Percentiles rank a stretch among this genome's conserved stretches.
phyloP scores from a whole-genome alignment of 768 basidiomycete genomes.

The Boletus vinaceobasis region DNA sequence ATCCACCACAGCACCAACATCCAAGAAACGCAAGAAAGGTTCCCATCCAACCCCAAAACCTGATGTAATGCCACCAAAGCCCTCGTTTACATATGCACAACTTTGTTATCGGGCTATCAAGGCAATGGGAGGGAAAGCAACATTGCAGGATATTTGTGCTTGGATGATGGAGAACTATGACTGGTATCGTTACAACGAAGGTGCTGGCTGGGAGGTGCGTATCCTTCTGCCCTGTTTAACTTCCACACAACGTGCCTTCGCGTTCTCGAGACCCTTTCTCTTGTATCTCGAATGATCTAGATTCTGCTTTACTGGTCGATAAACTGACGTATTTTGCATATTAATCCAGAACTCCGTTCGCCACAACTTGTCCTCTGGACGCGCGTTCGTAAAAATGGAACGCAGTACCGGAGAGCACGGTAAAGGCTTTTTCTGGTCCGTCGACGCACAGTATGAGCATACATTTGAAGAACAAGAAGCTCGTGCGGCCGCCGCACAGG shows the following conservation, averaged over 20 bases:
- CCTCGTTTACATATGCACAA: slow-evolving; percentile 86
- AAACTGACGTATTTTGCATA: slow-evolving; percentile 11
- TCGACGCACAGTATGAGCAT: slow-evolving; percentile 72
- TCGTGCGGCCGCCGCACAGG: slow-evolving; percentile 40
- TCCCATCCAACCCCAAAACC: slow-evolving; percentile 47
- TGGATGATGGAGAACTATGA: slow-evolving; percentile 90
- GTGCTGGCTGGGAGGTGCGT: slow-evolving; percentile 86
- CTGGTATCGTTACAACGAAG: slow-evolving; percentile 85
- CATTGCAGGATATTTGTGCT: slow-evolving; percentile 84
- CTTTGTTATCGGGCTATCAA: slow-evolving; percentile 89
- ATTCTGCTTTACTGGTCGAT: neutral
- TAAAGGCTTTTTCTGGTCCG: slow-evolving; percentile 92
- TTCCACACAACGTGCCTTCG: neutral
- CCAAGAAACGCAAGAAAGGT: slow-evolving; percentile 73
- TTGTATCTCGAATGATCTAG: neutral
- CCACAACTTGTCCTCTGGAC: slow-evolving; percentile 90
- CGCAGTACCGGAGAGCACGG: slow-evolving; percentile 80
- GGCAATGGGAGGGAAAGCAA: slow-evolving; percentile 78
- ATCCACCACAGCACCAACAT: slow-evolving; percentile 22
- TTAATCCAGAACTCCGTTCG: slow-evolving; percentile 80
- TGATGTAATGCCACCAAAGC: slow-evolving; percentile 84
- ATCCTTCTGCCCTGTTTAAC: neutral
- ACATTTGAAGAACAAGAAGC: slow-evolving; percentile 69
- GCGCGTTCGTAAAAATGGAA: slow-evolving; percentile 89
- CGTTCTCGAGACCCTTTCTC: neutral